These are phyloP conservation scores for Cladophialophora immunda DNA, from an alignment of 2,329 filamentous ascomycete genomes.

Conservation along the genomic window DNA sequence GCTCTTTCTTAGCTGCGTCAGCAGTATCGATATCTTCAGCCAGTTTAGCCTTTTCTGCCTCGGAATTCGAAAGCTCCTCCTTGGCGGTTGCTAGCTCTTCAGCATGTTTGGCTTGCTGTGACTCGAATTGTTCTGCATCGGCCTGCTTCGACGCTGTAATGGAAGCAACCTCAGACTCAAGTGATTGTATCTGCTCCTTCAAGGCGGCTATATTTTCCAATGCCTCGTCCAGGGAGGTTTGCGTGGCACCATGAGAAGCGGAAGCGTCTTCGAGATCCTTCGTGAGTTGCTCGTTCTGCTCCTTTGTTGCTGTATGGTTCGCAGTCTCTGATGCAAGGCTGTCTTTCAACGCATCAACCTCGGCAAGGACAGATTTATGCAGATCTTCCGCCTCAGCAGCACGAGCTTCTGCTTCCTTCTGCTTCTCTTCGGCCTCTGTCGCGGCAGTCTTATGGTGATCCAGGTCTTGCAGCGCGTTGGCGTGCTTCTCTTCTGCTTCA, in stretches of 20 bases:
- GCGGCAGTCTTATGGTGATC: not conserved
- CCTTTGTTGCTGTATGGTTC: conserved; percentile 13
- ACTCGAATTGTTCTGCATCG: conserved; percentile 27
- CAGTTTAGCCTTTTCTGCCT: conserved; percentile 29
- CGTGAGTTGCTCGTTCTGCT: conserved; percentile 24
- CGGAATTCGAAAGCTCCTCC: conserved; percentile 14
- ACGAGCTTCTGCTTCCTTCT: conserved; percentile 15
- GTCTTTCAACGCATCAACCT: conserved; percentile 28
- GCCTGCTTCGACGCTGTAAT: conserved; percentile 51
- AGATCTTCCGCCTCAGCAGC: conserved; percentile 18
- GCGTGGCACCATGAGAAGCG: conserved; percentile 20
- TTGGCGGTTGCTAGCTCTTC: conserved; percentile 24
- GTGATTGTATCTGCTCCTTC: conserved; percentile 17
- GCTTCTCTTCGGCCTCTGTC: not conserved
- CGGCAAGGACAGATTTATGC: conserved; percentile 18
- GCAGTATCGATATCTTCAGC: conserved; percentile 17
- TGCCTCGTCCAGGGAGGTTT: conserved; percentile 25
- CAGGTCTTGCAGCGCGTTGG: not conserved
- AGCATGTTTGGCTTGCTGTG: conserved; percentile 19
- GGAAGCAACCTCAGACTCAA: conserved; percentile 27
- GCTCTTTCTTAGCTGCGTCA: conserved; percentile 1
- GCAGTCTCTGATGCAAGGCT: conserved; percentile 18
- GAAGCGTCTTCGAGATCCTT: conserved; percentile 22
- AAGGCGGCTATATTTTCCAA: conserved; percentile 18
- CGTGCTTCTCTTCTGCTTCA: conserved; percentile 1